Percentiles rank a stretch among this genome's conserved stretches.
Conservation (phyloP, 2,329 filamentous ascomycete species). For the Cercospora nicotianae region DNA sequence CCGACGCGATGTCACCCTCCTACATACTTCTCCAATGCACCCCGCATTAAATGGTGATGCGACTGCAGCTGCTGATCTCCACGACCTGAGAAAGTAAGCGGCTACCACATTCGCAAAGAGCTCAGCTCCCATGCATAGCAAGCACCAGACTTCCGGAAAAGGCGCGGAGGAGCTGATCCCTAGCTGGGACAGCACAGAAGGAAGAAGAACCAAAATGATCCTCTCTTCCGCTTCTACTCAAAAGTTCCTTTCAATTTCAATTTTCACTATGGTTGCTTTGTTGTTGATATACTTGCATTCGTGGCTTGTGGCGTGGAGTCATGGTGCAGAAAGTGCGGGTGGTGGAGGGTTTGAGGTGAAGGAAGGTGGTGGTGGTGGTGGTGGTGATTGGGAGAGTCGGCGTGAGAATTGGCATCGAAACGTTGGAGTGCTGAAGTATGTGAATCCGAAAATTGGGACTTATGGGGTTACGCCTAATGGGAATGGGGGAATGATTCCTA, state of each 20-base stretch:
- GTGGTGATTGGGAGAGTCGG: neutral
- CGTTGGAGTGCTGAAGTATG: slow-evolving; percentile 33
- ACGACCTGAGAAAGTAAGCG: neutral
- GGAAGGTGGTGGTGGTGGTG: neutral
- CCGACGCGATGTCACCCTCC: neutral
- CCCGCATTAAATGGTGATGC: slow-evolving; percentile 1
- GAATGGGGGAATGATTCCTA: slow-evolving; percentile 40
- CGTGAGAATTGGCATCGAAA: slow-evolving; percentile 28
- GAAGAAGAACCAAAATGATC: neutral
- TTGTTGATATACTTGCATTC: slow-evolving; percentile 7
- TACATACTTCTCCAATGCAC: neutral
- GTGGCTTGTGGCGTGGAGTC: slow-evolving; percentile 7
- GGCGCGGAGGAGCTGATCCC: neutral
- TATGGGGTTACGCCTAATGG: slow-evolving; percentile 38
- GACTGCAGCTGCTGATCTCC: neutral
- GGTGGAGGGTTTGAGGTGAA: neutral
- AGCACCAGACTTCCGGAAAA: neutral
- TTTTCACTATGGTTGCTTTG: slow-evolving; percentile 2
- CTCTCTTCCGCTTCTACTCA: slow-evolving; percentile 6
- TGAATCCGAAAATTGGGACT: slow-evolving; percentile 39
- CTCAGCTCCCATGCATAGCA: neutral
- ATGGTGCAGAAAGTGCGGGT: neutral
- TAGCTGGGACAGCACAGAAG: neutral
- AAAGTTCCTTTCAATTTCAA: slow-evolving; percentile 1
- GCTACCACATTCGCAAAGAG: neutral